These are phyloP conservation scores for Aciculosporium take DNA, from an alignment of 2,329 filamentous ascomycete species.

Conservation along the genomic window DNA sequence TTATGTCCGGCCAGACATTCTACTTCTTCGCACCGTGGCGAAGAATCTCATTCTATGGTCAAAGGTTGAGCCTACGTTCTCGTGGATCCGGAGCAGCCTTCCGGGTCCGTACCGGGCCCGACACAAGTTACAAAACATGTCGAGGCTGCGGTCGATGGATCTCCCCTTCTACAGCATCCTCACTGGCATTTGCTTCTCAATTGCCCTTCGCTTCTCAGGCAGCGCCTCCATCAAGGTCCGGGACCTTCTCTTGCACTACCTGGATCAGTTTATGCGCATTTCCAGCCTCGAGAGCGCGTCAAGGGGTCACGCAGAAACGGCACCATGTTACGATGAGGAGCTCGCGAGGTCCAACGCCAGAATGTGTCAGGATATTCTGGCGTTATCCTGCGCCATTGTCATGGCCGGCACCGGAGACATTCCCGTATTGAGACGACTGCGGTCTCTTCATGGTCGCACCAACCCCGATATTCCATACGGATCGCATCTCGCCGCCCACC, in stretches of 20 bases:
- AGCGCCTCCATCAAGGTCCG: slow-evolving; percentile 57
- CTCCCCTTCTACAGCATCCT: slow-evolving; percentile 89
- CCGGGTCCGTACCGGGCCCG: slow-evolving; percentile 53
- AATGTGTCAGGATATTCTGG: slow-evolving; percentile 82
- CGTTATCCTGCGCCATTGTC: slow-evolving; percentile 68
- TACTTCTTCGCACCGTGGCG: slow-evolving; percentile 77
- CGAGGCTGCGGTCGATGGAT: slow-evolving; percentile 60
- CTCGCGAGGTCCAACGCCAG: slow-evolving; percentile 69
- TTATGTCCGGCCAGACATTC: slow-evolving; percentile 84
- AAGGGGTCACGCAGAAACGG: slow-evolving; percentile 15
- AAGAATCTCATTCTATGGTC: slow-evolving; percentile 91
- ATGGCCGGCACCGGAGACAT: slow-evolving; percentile 96
- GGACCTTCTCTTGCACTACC: slow-evolving; percentile 68
- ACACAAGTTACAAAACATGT: slow-evolving; percentile 44
- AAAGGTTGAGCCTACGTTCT: slow-evolving; percentile 54
- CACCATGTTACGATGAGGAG: slow-evolving; percentile 61
- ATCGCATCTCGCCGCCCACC: slow-evolving; percentile 81
- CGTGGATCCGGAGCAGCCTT: slow-evolving; percentile 64
- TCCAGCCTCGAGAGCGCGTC: slow-evolving; percentile 38
- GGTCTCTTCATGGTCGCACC: slow-evolving; percentile 75
- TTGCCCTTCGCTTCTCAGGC: slow-evolving; percentile 61
- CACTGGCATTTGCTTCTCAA: slow-evolving; percentile 71
- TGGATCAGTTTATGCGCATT: slow-evolving; percentile 76
- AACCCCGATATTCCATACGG: slow-evolving; percentile 79
- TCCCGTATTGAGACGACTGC: slow-evolving; percentile 66